Percentiles rank a stretch among this genome's conserved stretches.
Evolutionary conservation across 2,329 filamentous ascomycete genomes (phyloP).

Genomic region (Monilinia laxa): DNA sequence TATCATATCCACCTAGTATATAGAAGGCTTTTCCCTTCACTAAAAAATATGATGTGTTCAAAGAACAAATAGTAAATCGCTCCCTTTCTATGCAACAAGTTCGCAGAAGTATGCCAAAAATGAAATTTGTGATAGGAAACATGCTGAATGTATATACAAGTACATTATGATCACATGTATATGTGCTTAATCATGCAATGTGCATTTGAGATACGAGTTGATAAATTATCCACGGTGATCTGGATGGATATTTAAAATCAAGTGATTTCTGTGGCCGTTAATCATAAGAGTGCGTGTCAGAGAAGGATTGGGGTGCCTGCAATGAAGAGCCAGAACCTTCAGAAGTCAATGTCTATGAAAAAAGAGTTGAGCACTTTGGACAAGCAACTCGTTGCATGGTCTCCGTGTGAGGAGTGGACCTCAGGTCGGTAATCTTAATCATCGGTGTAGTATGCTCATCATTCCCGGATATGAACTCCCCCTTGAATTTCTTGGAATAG

Average conservation of each 20-base stretch:
- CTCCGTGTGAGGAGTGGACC: constrained; percentile 24
- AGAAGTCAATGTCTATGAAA: constrained; percentile 27
- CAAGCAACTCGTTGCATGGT: constrained; percentile 33
- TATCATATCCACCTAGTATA: neutral
- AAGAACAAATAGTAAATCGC: neutral
- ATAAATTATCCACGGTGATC: neutral
- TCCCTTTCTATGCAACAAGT: neutral
- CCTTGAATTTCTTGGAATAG: constrained; percentile 34
- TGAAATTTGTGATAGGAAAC: neutral
- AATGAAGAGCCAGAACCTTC: neutral
- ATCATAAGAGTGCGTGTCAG: neutral
- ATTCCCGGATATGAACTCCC: constrained; percentile 26
- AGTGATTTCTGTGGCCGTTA: neutral
- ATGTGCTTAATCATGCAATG: neutral
- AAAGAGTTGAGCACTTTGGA: constrained; percentile 33
- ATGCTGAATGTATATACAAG: neutral
- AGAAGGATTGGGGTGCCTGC: neutral
- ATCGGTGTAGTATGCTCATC: constrained; percentile 24
- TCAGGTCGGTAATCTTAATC: constrained; percentile 33
- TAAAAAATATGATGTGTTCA: constrained; percentile 2
- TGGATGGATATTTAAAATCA: neutral
- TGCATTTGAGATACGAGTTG: neutral
- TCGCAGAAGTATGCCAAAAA: neutral
- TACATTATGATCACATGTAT: neutral
- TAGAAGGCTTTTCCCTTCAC: neutral